These are phyloP conservation scores for Myochromella boudieri DNA, from an alignment of 768 basidiomycete genomes.

Conservation along the genomic window DNA sequence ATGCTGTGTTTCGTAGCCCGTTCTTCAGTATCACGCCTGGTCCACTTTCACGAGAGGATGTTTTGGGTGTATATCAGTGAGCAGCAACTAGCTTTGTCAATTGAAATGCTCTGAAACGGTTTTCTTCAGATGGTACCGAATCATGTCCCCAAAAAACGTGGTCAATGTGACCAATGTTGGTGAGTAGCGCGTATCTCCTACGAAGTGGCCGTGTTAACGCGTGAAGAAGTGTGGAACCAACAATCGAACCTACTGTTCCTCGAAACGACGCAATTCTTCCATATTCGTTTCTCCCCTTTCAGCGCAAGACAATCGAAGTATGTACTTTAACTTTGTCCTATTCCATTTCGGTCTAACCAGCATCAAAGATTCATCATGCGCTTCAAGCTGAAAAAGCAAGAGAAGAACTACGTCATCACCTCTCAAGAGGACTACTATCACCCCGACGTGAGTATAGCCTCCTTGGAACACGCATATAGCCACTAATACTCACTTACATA, in stretches of 20 bases:
- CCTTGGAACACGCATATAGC: slow-evolving; percentile 1
- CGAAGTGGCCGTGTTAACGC: neutral
- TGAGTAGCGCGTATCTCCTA: slow-evolving; percentile 27
- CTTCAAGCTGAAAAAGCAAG: slow-evolving; percentile 47
- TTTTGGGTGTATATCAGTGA: slow-evolving; percentile 61
- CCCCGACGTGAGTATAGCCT: slow-evolving; percentile 25
- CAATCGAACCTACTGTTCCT: slow-evolving; percentile 40
- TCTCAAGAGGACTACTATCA: slow-evolving; percentile 51
- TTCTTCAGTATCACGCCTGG: slow-evolving; percentile 47
- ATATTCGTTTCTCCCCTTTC: slow-evolving; percentile 47
- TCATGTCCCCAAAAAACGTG: slow-evolving; percentile 53
- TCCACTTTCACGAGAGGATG: slow-evolving; percentile 50
- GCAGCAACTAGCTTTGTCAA: slow-evolving; percentile 11
- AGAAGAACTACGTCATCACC: slow-evolving; percentile 42
- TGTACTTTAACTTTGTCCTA: slow-evolving; percentile 5
- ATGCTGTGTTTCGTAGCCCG: slow-evolving; percentile 62
- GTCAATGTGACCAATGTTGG: slow-evolving; percentile 42
- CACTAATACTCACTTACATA: slow-evolving; percentile 9
- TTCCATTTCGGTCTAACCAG: neutral
- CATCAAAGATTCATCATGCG: slow-evolving; percentile 45
- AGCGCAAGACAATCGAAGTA: slow-evolving; percentile 47
- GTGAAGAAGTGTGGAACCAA: slow-evolving; percentile 46
- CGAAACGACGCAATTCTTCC: slow-evolving; percentile 56
- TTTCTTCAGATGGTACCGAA: slow-evolving; percentile 63
- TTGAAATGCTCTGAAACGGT: neutral